These are phyloP conservation scores for Pyrrhoderma noxium DNA, from an alignment of 1,284 basidiomycete genomes.

Conservation along the genomic window DNA sequence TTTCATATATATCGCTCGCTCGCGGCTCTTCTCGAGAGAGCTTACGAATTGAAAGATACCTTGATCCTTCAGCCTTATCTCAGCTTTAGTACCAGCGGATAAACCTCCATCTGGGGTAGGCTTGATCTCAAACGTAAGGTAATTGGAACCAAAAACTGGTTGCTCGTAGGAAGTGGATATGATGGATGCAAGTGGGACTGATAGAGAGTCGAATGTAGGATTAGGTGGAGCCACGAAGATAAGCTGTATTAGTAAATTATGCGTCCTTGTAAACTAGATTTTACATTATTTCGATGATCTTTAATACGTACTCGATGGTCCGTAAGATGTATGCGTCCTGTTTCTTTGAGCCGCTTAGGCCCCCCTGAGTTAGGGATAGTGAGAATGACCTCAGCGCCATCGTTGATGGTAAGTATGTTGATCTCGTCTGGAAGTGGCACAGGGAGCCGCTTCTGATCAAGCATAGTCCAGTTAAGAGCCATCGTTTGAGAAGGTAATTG, in stretches of 20 bases:
- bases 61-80: slow-evolving; percentile 59
- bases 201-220: slow-evolving; percentile 43
- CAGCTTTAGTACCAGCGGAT: slow-evolving; percentile 51
- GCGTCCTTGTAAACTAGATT: slow-evolving; percentile 8
- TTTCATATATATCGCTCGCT: slow-evolving; percentile 67
- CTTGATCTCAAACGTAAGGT: slow-evolving; percentile 54
- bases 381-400: slow-evolving; percentile 51
- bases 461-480: slow-evolving; percentile 74
- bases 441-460: slow-evolving; percentile 48
- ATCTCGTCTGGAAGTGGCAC: slow-evolving; percentile 59
- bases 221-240: slow-evolving; percentile 46
- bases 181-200: slow-evolving; percentile 55
- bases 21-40: slow-evolving; percentile 65
- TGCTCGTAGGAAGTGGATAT: slow-evolving; percentile 67
- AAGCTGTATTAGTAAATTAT: slow-evolving; percentile 36
- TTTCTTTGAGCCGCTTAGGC: slow-evolving; percentile 48
- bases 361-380: slow-evolving; percentile 52
- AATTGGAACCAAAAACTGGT: slow-evolving; percentile 64
- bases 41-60: slow-evolving; percentile 69
- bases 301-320: slow-evolving; percentile 55
- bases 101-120: slow-evolving; percentile 61
- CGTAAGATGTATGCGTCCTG: slow-evolving; percentile 55
- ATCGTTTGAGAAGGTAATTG: slow-evolving; percentile 30
- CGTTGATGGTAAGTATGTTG: slow-evolving; percentile 46
- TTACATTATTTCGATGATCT: background rate